Base-by-base conservation (phyloP, 164 flowering plant species). In the Santalum album region DNA sequence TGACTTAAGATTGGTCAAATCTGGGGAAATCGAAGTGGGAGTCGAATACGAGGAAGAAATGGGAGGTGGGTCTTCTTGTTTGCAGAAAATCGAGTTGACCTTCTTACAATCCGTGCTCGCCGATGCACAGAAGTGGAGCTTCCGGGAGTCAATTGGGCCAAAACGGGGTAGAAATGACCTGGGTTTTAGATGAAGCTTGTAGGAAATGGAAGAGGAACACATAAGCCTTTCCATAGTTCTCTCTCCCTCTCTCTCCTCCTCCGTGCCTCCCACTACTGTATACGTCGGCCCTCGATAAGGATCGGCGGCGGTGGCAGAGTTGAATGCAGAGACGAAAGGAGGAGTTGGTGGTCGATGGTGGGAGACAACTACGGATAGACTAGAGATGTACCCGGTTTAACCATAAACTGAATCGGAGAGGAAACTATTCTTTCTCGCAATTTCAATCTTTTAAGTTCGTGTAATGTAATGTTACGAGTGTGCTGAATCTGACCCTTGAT, bases 191-290 rank as follows among this genome's bases (percentile, higher is more conserved):
- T 39, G 65, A 58, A 57, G 24, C 52, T 65, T 75, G 19, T 67
- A 60, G 51, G 80, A 51, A 56, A 73, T 52, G 1, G 83, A 59
- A 53, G 83, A 75, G 10, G 85, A 75, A 40, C 63, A 55, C 27
- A 85, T 77, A 63, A 85, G 84, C 80, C 86, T 78, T 59, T 80
- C 86, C 94, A 85, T 82, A 56, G 64, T 65, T 44, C 66, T 5
- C 45, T 38, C 42, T 15, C 42, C 3, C 65, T 52, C 24, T 25
- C 47, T 25, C 45, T 47, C 52, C 43, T 49, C 43, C 40, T 54
- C 55, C 34, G 25, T 10, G 12, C 21, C 22, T 36, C 25, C 6
- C n/a, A 5, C 16, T 36, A 12, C 12, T 36, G 16, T 12, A 15
- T 12, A 36, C 7, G 6, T 2, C 16, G 15, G 15, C 15, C 15